Percentiles rank a stretch among this genome's conserved stretches.
Evolutionary conservation across 2,329 filamentous ascomycete genomes (phyloP).

Genomic region (Trichoderma hamatum): DNA sequence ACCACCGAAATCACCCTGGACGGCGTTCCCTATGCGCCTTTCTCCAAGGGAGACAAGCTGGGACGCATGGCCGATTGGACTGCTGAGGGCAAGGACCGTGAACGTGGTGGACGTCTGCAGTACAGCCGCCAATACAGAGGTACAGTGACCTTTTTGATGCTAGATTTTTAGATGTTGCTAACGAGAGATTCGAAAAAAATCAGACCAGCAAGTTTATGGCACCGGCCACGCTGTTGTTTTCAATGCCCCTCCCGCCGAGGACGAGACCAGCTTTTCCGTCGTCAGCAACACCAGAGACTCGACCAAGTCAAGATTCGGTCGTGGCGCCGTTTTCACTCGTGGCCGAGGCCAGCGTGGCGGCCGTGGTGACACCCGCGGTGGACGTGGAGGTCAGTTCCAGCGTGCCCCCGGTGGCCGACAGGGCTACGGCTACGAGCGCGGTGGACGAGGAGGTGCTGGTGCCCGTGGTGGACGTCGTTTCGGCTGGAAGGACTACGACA

Average conservation of each 20-base stretch:
- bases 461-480: slow-evolving; percentile 82
- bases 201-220: slow-evolving; percentile 96
- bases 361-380: slow-evolving; percentile 64
- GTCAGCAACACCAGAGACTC: slow-evolving; percentile 93
- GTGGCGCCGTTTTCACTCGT: slow-evolving; percentile 88
- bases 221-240: slow-evolving; percentile 85
- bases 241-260: slow-evolving; percentile 87
- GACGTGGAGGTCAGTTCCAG: slow-evolving; percentile 65
- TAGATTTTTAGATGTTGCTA: background rate
- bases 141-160: slow-evolving; percentile 45
- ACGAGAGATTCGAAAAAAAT: background rate
- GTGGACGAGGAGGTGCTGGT: slow-evolving; percentile 67
- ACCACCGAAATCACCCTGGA: slow-evolving; percentile 86
- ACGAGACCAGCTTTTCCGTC: slow-evolving; percentile 96
- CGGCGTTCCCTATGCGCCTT: slow-evolving; percentile 95
- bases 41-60: slow-evolving; percentile 97
- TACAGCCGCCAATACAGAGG: slow-evolving; percentile 94
- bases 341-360: slow-evolving; percentile 77
- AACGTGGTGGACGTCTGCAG: slow-evolving; percentile 77
- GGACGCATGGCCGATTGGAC: slow-evolving; percentile 99
- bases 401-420: slow-evolving; percentile 71
- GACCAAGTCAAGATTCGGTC: slow-evolving; percentile 82
- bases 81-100: slow-evolving; percentile 81
- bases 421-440: slow-evolving; percentile 67
- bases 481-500: slow-evolving; percentile 98